Evolutionary conservation across 2,329 filamentous ascomycete genomes (phyloP), one percentile per base, ranked within the genome.

Genomic region (Aspergillus sojae): DNA sequence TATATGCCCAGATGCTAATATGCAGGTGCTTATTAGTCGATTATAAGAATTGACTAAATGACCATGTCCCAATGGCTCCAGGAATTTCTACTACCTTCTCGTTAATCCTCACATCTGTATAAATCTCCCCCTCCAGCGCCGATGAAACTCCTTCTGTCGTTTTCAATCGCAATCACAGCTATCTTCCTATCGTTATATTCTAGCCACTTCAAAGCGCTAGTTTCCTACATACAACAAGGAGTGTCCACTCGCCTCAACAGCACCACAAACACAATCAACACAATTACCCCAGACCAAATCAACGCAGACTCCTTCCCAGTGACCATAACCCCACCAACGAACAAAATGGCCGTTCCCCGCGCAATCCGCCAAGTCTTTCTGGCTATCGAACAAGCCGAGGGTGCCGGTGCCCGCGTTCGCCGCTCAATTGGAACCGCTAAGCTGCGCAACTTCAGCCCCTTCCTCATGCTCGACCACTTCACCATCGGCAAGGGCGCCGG

Each of bases 401-500:
- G 94, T 50, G 92, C 89, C 0, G 94, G 95, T 62, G 94, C 94
- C 5, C 86, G 89, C 66, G 94, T 98, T 16, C 88, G 94, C 67
- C 89, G 94, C 63, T 94, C 91, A 48, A 91, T 98, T 68, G 94
- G 94, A 70, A 96, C 93, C 1, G 85, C 91, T 5, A 85, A 91
- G 68, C 85, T 98, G 26, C 88, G 89, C 74, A 93, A 96, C 82
- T 90, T 98, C 78, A 92, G 89, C 16, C 95, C 94, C 0, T 97
- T 98, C 80, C 85, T 97, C 52, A 97, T 98, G 93, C 91, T 97
- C 54, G 94, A 98, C 76, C 92, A 97, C 81, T 97, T 97, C 82
- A 87, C 84, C 60, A 88, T 95, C 71, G 86, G 87, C 59, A 88
- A 89, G 1, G 92, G 91, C 63, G 91, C 93, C 11, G 94, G 94